These are phyloP conservation scores for Mycena capillaripes DNA, from an alignment of 768 basidiomycete genomes.

Conservation along the genomic window DNA sequence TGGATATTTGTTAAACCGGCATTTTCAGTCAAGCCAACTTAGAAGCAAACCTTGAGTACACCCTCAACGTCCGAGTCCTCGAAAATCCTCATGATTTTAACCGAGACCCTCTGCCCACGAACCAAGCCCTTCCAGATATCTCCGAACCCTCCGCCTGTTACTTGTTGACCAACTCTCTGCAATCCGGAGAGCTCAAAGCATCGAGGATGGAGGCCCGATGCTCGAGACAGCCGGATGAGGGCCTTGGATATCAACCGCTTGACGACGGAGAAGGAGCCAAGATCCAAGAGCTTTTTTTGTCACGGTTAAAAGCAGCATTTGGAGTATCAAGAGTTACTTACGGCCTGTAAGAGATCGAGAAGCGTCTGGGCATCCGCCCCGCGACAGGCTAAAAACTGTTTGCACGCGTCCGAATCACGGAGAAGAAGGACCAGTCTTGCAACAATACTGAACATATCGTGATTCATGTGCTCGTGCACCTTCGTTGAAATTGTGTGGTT, in stretches of 20 bases:
- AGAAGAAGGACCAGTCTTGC: neutral
- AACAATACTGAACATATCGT: neutral
- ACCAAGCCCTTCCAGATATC: slow-evolving; percentile 33
- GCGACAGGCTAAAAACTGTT: slow-evolving; percentile 6
- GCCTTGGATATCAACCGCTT: slow-evolving; percentile 11
- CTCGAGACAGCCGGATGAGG: slow-evolving; percentile 22
- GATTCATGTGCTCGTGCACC: neutral
- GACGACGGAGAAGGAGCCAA: neutral
- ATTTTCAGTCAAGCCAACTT: neutral
- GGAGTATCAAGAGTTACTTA: neutral
- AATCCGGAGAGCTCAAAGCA: slow-evolving; percentile 11
- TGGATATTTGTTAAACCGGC: neutral
- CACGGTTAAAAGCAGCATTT: neutral
- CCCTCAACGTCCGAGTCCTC: neutral
- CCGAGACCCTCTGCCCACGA: slow-evolving; percentile 27
- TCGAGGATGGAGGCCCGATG: slow-evolving; percentile 23
- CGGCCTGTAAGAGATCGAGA: slow-evolving; percentile 30
- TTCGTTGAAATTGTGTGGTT: neutral
- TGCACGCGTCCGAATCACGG: neutral
- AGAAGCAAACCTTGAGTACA: slow-evolving; percentile 3
- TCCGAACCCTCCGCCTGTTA: slow-evolving; percentile 25
- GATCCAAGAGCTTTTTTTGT: slow-evolving; percentile 19
- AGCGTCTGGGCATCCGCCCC: slow-evolving; percentile 16
- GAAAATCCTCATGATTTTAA: slow-evolving; percentile 33
- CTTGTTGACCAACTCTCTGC: slow-evolving; percentile 9